phyloP scores from a whole-genome alignment of 257 asterid genomes.

The Nicotiana undulata region DNA sequence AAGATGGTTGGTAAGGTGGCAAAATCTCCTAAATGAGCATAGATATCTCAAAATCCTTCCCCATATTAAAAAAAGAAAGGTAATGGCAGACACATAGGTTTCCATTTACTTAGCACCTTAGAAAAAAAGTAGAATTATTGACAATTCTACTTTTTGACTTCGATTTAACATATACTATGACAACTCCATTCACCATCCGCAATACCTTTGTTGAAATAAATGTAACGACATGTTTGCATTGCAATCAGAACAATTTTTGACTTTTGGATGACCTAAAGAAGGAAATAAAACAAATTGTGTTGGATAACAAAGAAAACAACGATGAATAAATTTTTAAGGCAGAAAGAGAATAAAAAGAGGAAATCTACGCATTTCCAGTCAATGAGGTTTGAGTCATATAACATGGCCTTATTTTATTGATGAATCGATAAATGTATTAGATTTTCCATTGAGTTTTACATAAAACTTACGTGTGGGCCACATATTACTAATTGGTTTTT shows the following conservation, averaged over 20 bases:
- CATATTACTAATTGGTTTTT: no score
- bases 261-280: slow-evolving; percentile 1
- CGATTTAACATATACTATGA: no score
- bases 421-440: background rate
- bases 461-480: no score
- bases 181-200: background rate
- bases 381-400: no score
- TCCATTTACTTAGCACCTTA: slow-evolving; percentile 6
- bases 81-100: slow-evolving; percentile 14
- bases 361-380: background rate
- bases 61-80: background rate
- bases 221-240: background rate
- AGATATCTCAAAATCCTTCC: no score
- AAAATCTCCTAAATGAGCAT: background rate
- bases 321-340: no score
- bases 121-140: background rate
- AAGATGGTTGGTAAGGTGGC: slow-evolving; percentile 5
- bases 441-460: no score
- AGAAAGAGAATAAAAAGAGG: background rate
- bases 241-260: background rate
- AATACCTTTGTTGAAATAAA: background rate
- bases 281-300: background rate
- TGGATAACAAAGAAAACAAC: background rate
- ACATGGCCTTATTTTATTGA: background rate
- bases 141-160: no score